Evolutionary conservation across 2,329 filamentous ascomycete genomes (phyloP), one percentile per base, ranked within the genome.

Genomic region (Chaetomium globosum): DNA sequence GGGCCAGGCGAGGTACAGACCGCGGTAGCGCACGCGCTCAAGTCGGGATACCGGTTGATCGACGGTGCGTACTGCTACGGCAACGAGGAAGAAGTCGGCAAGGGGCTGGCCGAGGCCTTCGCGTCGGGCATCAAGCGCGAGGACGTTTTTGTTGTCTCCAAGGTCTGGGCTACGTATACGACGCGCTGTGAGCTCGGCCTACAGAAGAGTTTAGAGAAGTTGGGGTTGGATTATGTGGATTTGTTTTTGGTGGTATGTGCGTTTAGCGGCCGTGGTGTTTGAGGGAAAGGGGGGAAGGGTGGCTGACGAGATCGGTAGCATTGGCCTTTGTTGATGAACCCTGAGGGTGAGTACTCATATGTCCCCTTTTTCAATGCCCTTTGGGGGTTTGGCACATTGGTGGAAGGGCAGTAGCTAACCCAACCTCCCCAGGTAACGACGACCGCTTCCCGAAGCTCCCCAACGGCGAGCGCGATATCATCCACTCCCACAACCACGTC

Each of bases 91-190:
- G 91, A 94, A 76, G 92, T 96, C 19, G 92, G 92, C 68, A 80
- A 88, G 74, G 92, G 90, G 10, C 83, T 96, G 61, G 86, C 87
- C 74, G 87, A 90, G 63, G 91, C 89, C 33, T 87, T 94, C 73
- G 82, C 80, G 30, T 80, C 86, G 5, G 91, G 91, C 28, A 80
- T 90, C 72, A 90, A 89, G 83, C 85, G 92, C 67, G 85, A 90
- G 75, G 90, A 96, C 65, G 79, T 96, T 67, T 96, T 95, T 79
- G 86, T 96, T 65, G 90, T 91, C 62, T 92, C 88, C 73, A 96
- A 96, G 83, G 84, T 93, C 46, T 96, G 92, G 90, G 89, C 87
- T 73, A 92, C 90, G 59, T 93, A 90, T 80, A 88, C 89, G 77
- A 86, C 85, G 33, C 83, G 88, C 7, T 87, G 87, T 6, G 87